Evolutionary conservation across 768 basidiomycete genomes (phyloP), one percentile per base, ranked within the genome.

Genomic region (Phaffia tasmanica): DNA sequence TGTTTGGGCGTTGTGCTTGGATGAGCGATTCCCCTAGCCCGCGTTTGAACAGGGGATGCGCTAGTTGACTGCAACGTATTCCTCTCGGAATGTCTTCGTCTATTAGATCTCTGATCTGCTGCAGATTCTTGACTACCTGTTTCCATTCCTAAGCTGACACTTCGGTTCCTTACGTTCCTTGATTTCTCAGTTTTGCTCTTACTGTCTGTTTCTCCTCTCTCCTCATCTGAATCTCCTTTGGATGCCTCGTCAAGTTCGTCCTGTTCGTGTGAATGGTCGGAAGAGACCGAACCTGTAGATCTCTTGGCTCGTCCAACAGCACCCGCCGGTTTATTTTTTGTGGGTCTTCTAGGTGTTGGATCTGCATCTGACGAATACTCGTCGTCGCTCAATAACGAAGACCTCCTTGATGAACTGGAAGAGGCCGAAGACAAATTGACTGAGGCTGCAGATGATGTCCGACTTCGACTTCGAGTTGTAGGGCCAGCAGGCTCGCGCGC

Each of bases 391-490:
- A 25, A 25, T 35, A 18, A 47, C 57, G 16, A 21, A 35, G 59
- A 35, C 42, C 42, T 48, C 46, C 18, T 21, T 48, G 53, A 54
- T 27, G 53, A 54, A n/a, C n/a, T n/a, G 4, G 53, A 54, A 4
- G 53, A 54, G 6, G 57, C 57, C 57, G 57, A 29, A 42, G 16
- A 30, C 57, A 42, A 30, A 30, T n/a, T 19, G 8, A 42, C 25
- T 2, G 56, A 57, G 35, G 25, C 25, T 16, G 56, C 14, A 6
- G 56, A 57, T 15, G 63, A 56, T 16, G 63, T 35, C 15, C 63
- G 66, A 14, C 53, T 51, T 23, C 61, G 60, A 1, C 66, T 60
- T n/a, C 61, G 66, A 19, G 60, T 67, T 19, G 60, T 60, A 57
- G 50, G 58, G n/a, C 58, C 62, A 8, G 21, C 57, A 46, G 15